Evolutionary conservation across 2,329 filamentous ascomycete species (phyloP).

Genomic region (Aureobasidium melanogenum): DNA sequence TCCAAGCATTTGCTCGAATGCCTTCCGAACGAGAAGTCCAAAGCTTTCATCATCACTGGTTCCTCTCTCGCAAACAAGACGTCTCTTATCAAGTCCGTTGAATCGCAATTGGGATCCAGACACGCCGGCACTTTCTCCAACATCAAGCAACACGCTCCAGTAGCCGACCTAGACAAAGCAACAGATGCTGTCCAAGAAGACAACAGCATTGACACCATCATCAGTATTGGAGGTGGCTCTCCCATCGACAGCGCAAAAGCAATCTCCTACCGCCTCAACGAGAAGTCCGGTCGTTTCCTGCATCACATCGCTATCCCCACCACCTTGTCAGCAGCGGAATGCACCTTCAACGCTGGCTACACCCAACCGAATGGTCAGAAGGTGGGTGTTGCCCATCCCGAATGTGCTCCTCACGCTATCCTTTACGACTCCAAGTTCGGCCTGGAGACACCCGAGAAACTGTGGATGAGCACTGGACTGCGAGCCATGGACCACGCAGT

Average conservation of each 20-base stretch:
- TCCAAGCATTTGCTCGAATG: conserved; percentile 37
- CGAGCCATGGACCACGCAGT: conserved; percentile 48
- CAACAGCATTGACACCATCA: conserved; percentile 43
- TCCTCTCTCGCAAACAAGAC: conserved; percentile 47
- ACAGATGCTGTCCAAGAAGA: conserved; percentile 39
- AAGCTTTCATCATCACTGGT: conserved; percentile 51
- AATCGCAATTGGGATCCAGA: conserved; percentile 36
- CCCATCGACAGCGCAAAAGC: conserved; percentile 46
- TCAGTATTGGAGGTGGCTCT: conserved; percentile 46
- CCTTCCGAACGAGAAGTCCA: conserved; percentile 37
- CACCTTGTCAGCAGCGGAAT: conserved; percentile 46
- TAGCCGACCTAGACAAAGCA: conserved; percentile 46
- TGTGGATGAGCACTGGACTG: conserved; percentile 45
- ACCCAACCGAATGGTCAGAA: conserved; percentile 43
- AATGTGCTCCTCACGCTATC: conserved; percentile 40
- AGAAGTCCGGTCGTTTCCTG: conserved; percentile 30
- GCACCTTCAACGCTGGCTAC: conserved; percentile 44
- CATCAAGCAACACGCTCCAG: conserved; percentile 48
- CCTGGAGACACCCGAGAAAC: conserved; percentile 39
- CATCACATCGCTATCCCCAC: conserved; percentile 42
- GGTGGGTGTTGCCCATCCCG: conserved; percentile 34
- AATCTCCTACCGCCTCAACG: conserved; percentile 36
- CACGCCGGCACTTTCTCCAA: conserved; percentile 48
- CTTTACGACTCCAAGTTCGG: conserved; percentile 46
- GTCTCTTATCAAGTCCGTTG: conserved; percentile 41